Evolutionary conservation across 768 basidiomycete genomes (phyloP).

Genomic region (Auriscalpium microsporum): DNA sequence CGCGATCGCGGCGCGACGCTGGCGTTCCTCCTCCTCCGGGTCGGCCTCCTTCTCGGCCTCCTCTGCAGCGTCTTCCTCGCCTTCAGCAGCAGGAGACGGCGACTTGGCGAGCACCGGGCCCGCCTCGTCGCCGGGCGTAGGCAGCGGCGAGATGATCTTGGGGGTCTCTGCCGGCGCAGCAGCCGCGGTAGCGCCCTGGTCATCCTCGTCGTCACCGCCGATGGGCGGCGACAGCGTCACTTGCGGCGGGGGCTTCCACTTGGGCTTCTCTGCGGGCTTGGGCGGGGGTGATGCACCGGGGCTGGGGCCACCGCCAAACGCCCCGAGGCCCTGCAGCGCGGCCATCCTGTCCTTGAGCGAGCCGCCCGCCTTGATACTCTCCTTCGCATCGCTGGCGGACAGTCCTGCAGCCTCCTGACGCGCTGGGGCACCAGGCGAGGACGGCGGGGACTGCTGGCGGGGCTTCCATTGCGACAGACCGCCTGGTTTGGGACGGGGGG

Average conservation of each 20-base stretch:
- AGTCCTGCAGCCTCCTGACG: constrained; percentile 35
- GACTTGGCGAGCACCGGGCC: constrained; percentile 4
- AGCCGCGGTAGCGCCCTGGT: not conserved
- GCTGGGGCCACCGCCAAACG: constrained; percentile 47
- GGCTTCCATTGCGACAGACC: constrained; percentile 65
- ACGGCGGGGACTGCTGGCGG: constrained; percentile 38
- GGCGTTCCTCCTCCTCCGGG: constrained; percentile 64
- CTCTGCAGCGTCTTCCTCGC: constrained; percentile 15
- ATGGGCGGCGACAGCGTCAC: constrained; percentile 37
- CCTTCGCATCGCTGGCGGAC: constrained; percentile 83
- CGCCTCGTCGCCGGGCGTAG: constrained; percentile 1
- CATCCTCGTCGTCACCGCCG: constrained; percentile 31
- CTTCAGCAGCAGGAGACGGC: constrained; percentile 10
- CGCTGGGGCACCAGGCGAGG: constrained; percentile 24
- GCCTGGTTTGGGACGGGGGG: constrained; percentile 55
- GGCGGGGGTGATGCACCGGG: constrained; percentile 45
- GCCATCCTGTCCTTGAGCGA: constrained; percentile 95
- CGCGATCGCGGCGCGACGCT: constrained; percentile 79
- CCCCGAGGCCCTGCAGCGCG: constrained; percentile 78
- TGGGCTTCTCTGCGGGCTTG: constrained; percentile 60
- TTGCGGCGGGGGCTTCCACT: constrained; percentile 74
- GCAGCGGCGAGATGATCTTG: constrained; percentile 5
- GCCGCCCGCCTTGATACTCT: constrained; percentile 70
- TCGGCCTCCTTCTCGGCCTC: constrained; percentile 28
- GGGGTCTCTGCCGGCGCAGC: constrained; percentile 1